Percentiles rank a stretch among this genome's conserved stretches.
phyloP scores from a whole-genome alignment of 352 stramenopile genomes.

The Bremia lactucae region DNA sequence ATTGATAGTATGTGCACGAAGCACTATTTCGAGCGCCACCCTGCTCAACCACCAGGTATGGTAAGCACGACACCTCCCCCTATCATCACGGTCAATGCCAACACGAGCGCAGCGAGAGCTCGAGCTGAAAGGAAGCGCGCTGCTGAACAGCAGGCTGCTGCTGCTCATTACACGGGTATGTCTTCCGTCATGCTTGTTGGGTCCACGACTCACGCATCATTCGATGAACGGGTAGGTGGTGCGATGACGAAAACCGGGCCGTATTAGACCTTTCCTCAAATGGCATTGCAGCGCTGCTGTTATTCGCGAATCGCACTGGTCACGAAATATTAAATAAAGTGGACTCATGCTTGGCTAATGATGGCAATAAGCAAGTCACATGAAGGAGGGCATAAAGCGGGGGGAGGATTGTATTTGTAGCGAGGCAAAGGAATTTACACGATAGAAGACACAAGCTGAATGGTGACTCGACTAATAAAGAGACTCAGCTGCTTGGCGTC shows the following conservation, averaged over 20 bases:
- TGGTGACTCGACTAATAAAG: conserved; percentile 27
- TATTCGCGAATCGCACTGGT: conserved; percentile 1
- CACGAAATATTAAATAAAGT: conserved; percentile 16
- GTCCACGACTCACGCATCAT: conserved; percentile 8
- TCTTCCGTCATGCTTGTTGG: conserved; percentile 19
- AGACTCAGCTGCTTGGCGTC: conserved; percentile 17
- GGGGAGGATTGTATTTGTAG: conserved; percentile 35
- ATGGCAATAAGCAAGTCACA: conserved; percentile 3
- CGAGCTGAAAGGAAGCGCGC: conserved; percentile 24
- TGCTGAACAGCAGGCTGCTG: conserved; percentile 12
- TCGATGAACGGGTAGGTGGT: conserved; percentile 15
- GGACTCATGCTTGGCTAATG: conserved; percentile 4
- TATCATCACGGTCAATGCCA: conserved; percentile 28
- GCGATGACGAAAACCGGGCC: conserved; percentile 17
- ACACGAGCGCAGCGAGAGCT: conserved; percentile 23
- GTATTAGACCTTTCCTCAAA: conserved; percentile 13
- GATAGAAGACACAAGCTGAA: conserved; percentile 22
- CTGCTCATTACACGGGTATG: conserved; percentile 10
- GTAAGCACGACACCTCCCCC: conserved; percentile 25
- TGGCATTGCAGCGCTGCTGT: conserved; percentile 5
- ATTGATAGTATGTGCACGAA: conserved; percentile 80
- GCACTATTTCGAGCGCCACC: conserved; percentile 76
- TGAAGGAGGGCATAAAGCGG: conserved; percentile 7
- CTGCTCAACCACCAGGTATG: conserved; percentile 29
- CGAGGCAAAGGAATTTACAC: conserved; percentile 25